phyloP scores from a whole-genome alignment of 1,284 basidiomycete genomes.

The Ustilago vetiveriae region DNA sequence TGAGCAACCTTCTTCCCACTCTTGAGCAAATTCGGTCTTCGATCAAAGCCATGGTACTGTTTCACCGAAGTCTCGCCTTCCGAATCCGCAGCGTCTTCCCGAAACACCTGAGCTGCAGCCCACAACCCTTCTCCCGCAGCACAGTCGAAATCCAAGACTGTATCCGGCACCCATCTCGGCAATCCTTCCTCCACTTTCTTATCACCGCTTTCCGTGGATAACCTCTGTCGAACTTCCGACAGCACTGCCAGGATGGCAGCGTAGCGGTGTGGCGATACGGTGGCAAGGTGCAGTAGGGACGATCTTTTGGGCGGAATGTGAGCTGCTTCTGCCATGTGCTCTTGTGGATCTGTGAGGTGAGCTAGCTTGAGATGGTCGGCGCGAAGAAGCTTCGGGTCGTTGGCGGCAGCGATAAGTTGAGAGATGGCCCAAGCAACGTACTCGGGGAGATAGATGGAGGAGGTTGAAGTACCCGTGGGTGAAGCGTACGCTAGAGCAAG shows the following conservation, averaged over 20 bases:
- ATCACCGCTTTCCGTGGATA: conserved; percentile 5
- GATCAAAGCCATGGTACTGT: conserved; percentile 43
- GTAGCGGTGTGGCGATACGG: conserved; percentile 42
- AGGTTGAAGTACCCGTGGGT: conserved; percentile 27
- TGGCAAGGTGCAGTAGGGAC: conserved; percentile 41
- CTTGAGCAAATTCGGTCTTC: conserved; percentile 39
- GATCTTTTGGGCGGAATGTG: conserved; percentile 42
- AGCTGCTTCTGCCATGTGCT: conserved; percentile 29
- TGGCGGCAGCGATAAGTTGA: conserved; percentile 37
- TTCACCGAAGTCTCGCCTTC: conserved; percentile 9
- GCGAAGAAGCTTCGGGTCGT: conserved; percentile 35
- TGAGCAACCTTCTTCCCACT: conserved; percentile 41
- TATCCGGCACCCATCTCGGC: conserved; percentile 45
- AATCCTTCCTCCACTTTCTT: conserved; percentile 3
- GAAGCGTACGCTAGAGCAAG: conserved; percentile 24
- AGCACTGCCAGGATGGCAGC: conserved; percentile 46
- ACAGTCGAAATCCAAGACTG: conserved; percentile 53
- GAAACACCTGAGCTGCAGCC: conserved; percentile 57
- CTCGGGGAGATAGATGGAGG: conserved; percentile 38
- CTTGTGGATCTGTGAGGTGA: conserved; percentile 35
- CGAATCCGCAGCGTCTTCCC: conserved; percentile 7
- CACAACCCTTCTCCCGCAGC: conserved; percentile 59
- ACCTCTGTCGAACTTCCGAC: conserved; percentile 29
- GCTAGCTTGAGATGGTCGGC: conserved; percentile 37
- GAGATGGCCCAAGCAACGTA: conserved; percentile 46